Conservation (phyloP, 805 yeast genomes). For the Candida piceae region DNA sequence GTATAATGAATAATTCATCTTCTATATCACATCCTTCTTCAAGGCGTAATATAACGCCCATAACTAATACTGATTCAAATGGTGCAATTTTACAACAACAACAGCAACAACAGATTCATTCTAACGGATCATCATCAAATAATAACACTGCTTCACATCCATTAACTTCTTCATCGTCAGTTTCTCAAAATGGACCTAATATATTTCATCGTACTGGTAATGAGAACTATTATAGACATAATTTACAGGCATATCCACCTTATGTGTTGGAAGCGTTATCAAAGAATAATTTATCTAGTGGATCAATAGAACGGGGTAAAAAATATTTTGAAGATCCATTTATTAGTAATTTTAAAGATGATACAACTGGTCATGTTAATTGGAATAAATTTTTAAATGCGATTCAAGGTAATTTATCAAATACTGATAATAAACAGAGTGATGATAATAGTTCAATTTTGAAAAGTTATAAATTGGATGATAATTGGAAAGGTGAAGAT, state of each 20-base stretch:
- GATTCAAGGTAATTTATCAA: slow-evolving; percentile 24
- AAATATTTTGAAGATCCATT: slow-evolving; percentile 21
- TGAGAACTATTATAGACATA: slow-evolving; percentile 17
- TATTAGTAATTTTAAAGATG: slow-evolving; percentile 12
- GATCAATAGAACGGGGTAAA: too few relatives aligned
- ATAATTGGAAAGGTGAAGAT: slow-evolving; percentile 69
- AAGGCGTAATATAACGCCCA: too few relatives aligned
- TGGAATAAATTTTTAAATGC: slow-evolving; percentile 20
- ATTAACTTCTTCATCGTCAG: slow-evolving; percentile 7
- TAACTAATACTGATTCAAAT: too few relatives aligned
- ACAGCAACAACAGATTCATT: too few relatives aligned
- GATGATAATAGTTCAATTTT: slow-evolving; percentile 21
- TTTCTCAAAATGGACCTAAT: slow-evolving; percentile 8
- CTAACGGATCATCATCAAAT: slow-evolving; percentile 3
- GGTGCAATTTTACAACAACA: too few relatives aligned
- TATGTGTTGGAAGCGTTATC: slow-evolving; percentile 57
- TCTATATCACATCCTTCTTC: too few relatives aligned
- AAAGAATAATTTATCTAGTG: slow-evolving; percentile 24
- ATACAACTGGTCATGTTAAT: slow-evolving; percentile 10
- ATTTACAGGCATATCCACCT: slow-evolving; percentile 46
- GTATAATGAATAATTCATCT: too few relatives aligned
- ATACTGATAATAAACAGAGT: slow-evolving; percentile 22
- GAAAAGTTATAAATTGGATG: slow-evolving; percentile 31
- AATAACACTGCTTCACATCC: slow-evolving; percentile 9
- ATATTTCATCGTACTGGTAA: slow-evolving; percentile 10